These are phyloP conservation scores for Petrea volubilis DNA, from an alignment of 257 asterid species.

Conservation along the genomic window DNA sequence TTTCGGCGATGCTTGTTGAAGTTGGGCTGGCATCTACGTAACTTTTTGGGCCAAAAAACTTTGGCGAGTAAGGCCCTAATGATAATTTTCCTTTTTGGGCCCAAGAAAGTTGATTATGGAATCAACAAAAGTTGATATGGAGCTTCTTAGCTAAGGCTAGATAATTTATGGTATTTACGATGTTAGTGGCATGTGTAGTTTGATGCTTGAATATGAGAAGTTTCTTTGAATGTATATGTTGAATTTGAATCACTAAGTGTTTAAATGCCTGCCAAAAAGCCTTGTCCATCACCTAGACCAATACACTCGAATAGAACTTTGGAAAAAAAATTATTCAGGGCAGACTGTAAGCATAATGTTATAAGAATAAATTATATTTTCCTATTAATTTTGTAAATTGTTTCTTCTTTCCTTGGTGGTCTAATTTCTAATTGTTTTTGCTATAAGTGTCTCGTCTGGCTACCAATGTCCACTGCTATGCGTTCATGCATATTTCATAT, in stretches of 20 bases:
- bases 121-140: neutral
- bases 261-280: neutral
- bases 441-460: neutral
- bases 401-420: neutral
- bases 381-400: neutral
- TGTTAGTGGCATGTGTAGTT: neutral
- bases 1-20: conserved; percentile 10
- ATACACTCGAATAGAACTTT: neutral
- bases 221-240: neutral
- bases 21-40: conserved; percentile 20
- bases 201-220: neutral
- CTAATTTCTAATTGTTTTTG: neutral
- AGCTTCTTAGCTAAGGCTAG: neutral
- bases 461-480: neutral
- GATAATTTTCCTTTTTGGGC: conserved; percentile 17
- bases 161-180: conserved; percentile 9
- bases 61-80: conserved; percentile 13
- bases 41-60: conserved; percentile 23
- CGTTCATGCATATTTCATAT: neutral
- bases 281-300: neutral
- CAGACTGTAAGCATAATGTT: neutral
- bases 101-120: neutral
- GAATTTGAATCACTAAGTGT: neutral
- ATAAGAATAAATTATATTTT: neutral
- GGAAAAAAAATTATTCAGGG: neutral